A percentile compares a stretch with the other conserved stretches of the same genome.
Conservation (phyloP, 345 rosid species). For the Crucihimalaya himalaica region DNA sequence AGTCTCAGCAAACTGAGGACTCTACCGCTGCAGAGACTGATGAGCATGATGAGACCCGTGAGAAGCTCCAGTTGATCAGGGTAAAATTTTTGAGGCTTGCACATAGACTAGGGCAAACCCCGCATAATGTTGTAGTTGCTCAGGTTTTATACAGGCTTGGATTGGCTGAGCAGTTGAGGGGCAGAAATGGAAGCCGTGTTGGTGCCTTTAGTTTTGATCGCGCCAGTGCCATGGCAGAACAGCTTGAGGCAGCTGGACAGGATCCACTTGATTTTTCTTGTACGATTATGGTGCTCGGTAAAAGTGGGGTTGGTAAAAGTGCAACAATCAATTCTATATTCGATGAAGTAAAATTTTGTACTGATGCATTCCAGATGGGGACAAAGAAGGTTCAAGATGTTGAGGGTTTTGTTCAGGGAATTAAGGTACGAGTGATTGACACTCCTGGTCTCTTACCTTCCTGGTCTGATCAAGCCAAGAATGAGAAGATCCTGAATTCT, state of each 20-base stretch:
- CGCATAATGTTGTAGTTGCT: constrained; percentile 98
- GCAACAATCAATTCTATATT: constrained; percentile 97
- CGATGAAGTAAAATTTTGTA: constrained; percentile 81
- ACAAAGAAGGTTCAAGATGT: constrained; percentile 96
- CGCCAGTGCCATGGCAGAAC: constrained; percentile 98
- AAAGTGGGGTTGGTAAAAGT: constrained; percentile 98
- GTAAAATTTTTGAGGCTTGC: constrained; percentile 98
- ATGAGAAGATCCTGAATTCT: constrained; percentile 86
- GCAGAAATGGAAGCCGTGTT: constrained; percentile 98
- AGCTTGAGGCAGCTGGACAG: constrained; percentile 92
- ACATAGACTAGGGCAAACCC: constrained; percentile 96
- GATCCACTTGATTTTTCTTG: constrained; percentile 98
- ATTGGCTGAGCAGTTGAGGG: constrained; percentile 94
- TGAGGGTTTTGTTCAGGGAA: constrained; percentile 94
- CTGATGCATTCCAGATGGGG: constrained; percentile 90
- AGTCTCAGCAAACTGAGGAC: constrained; percentile 76
- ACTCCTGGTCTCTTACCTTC: constrained; percentile 97
- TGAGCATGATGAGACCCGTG: constrained; percentile 94
- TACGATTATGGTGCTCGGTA: constrained; percentile 98
- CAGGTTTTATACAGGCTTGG: constrained; percentile 98
- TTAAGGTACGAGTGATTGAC: constrained; percentile 95
- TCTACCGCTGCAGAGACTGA: constrained; percentile 65
- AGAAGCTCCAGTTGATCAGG: constrained; percentile 95
- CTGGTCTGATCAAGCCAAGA: constrained; percentile 89
- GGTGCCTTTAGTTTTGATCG: constrained; percentile 99